phyloP scores from a whole-genome alignment of 352 stramenopile species.

The Pythium dissotocum region DNA sequence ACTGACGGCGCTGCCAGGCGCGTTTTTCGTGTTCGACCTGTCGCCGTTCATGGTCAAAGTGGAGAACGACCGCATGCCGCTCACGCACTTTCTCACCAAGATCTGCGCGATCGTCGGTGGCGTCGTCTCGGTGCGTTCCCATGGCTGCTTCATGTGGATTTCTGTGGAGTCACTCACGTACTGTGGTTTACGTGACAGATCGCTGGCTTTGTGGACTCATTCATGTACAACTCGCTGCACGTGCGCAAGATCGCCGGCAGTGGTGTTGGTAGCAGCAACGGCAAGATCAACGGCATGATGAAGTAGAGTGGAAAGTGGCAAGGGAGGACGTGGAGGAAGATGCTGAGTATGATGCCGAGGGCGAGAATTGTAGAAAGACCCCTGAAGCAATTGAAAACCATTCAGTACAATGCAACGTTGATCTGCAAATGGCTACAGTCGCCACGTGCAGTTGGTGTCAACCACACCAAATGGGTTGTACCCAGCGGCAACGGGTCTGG shows the following conservation, averaged over 20 bases:
- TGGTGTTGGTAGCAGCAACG: slow-evolving; percentile 23
- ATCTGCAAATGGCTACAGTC: no score
- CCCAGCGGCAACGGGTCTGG: no score
- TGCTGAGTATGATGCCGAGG: neutral
- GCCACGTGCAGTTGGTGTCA: no score
- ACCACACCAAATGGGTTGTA: no score
- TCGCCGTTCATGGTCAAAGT: slow-evolving; percentile 88
- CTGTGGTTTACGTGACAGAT: slow-evolving; percentile 49
- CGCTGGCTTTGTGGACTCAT: slow-evolving; percentile 84
- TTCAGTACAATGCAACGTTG: neutral
- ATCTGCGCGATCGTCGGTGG: slow-evolving; percentile 83
- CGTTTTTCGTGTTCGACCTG: slow-evolving; percentile 86
- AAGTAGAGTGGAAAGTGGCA: neutral
- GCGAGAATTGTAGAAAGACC: slow-evolving; percentile 1
- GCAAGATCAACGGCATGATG: slow-evolving; percentile 30
- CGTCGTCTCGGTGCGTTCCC: slow-evolving; percentile 72
- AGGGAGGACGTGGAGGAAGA: neutral
- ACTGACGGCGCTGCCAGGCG: slow-evolving; percentile 71
- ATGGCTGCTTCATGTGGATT: neutral
- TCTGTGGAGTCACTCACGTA: neutral
- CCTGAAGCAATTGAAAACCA: neutral
- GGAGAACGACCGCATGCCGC: slow-evolving; percentile 74
- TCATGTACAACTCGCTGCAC: slow-evolving; percentile 86
- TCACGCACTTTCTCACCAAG: slow-evolving; percentile 86
- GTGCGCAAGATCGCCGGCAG: slow-evolving; percentile 33